Conservation (phyloP, 2,329 filamentous ascomycete genomes). For the Sporothrix variecibatus region DNA sequence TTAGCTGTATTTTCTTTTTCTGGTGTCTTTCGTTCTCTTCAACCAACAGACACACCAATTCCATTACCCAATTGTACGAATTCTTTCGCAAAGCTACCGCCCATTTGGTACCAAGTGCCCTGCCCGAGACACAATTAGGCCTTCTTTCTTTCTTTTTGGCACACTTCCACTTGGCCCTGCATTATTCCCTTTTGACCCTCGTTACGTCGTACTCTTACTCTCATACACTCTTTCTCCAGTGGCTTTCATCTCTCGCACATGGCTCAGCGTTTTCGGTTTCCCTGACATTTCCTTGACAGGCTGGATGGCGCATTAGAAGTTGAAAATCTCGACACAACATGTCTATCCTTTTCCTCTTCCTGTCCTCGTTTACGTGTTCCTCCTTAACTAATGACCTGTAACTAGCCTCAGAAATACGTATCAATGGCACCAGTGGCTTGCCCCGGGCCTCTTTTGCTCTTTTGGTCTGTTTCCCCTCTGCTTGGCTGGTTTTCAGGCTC, state of each 20-base stretch:
- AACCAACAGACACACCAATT: background rate
- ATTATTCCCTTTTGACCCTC: background rate
- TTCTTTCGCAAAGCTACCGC: background rate
- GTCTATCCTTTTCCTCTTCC: background rate
- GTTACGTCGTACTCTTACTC: background rate
- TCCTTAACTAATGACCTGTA: background rate
- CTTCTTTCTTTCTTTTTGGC: too few species aligned
- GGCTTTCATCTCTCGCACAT: background rate
- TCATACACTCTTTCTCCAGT: background rate
- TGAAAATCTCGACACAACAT: background rate
- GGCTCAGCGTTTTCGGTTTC: background rate
- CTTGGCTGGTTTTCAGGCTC: background rate
- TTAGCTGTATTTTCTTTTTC: background rate
- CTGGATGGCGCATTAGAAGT: background rate
- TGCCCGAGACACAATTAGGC: background rate
- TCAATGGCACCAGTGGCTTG: background rate
- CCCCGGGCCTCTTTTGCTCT: background rate
- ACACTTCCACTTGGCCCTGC: background rate
- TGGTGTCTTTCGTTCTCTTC: background rate
- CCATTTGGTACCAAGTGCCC: background rate
- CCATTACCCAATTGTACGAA: background rate
- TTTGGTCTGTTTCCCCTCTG: background rate
- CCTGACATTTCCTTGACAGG: background rate
- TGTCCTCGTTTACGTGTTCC: background rate
- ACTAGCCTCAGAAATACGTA: background rate